A percentile compares a stretch with the other conserved stretches of the same genome.
Conservation (phyloP, 2,329 filamentous ascomycete species). For the Penicillium sp. region DNA sequence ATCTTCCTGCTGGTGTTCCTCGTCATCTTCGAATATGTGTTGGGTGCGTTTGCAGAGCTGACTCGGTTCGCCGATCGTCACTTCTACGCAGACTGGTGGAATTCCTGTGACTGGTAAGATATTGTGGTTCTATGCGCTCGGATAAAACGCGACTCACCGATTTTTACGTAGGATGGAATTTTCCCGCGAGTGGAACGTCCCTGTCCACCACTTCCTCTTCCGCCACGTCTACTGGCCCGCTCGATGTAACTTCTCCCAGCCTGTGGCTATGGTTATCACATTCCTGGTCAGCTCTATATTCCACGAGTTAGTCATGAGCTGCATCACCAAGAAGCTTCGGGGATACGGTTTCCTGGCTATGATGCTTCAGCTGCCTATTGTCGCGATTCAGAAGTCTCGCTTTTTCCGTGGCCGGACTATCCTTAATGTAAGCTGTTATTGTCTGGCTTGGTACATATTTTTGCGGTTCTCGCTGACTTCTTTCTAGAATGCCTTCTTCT, state of each 20-base stretch:
- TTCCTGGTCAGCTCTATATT: slow-evolving; percentile 86
- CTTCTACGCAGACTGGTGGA: slow-evolving; percentile 80
- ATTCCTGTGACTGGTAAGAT: slow-evolving; percentile 52
- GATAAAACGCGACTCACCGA: not conserved
- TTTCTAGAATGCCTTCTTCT: slow-evolving; percentile 72
- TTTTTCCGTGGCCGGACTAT: slow-evolving; percentile 72
- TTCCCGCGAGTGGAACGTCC: slow-evolving; percentile 94
- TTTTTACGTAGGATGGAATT: slow-evolving; percentile 71
- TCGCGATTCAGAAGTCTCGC: slow-evolving; percentile 79
- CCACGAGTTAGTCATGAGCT: slow-evolving; percentile 95
- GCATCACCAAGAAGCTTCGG: slow-evolving; percentile 93
- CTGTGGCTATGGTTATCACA: slow-evolving; percentile 79
- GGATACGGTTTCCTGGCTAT: slow-evolving; percentile 92
- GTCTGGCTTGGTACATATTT: not conserved
- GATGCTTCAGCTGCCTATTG: slow-evolving; percentile 95
- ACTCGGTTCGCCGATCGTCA: slow-evolving; percentile 89
- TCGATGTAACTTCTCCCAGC: slow-evolving; percentile 69
- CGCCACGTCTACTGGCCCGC: slow-evolving; percentile 90
- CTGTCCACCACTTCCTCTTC: slow-evolving; percentile 91
- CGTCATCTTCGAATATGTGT: slow-evolving; percentile 95
- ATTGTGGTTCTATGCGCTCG: not conserved
- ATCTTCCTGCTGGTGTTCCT: slow-evolving; percentile 94
- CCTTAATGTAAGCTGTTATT: slow-evolving; percentile 58
- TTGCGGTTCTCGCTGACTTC: not conserved
- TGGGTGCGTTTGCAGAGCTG: slow-evolving; percentile 92